Conservation (phyloP, 106 monocot genomes). For the Dioscorea dumetorum region DNA sequence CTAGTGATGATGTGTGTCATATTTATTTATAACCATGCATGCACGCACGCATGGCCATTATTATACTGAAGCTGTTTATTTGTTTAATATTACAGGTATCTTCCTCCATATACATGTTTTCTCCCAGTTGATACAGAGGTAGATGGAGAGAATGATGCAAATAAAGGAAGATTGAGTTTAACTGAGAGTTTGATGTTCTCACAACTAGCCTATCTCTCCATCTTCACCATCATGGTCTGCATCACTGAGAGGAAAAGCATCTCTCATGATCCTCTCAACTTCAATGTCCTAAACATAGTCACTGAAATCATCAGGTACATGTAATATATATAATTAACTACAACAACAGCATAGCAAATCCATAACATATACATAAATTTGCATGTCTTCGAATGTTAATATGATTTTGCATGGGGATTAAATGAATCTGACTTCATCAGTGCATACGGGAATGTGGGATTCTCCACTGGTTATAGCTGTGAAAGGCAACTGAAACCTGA, state of each 20-base stretch:
- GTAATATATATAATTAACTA: neutral
- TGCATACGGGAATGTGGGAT: slow-evolving; percentile 81
- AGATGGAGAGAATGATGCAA: neutral
- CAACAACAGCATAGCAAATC: too few relatives aligned
- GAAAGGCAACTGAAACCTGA: slow-evolving; percentile 23
- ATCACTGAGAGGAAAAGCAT: slow-evolving; percentile 23
- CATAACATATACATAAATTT: too few relatives aligned
- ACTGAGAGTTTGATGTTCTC: slow-evolving; percentile 13
- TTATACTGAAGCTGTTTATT: neutral
- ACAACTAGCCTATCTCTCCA: slow-evolving; percentile 10
- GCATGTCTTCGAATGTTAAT: too few relatives aligned
- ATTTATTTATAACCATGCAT: too few relatives aligned
- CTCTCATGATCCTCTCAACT: slow-evolving; percentile 37
- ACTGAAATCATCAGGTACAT: slow-evolving; percentile 45
- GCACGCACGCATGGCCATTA: too few relatives aligned
- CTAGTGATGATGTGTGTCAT: slow-evolving; percentile 80
- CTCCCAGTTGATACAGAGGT: neutral
- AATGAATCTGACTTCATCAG: slow-evolving; percentile 12
- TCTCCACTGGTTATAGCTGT: slow-evolving; percentile 65
- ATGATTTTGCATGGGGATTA: too few relatives aligned
- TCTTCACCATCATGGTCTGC: slow-evolving; percentile 27
- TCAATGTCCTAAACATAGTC: slow-evolving; percentile 46
- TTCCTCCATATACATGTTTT: slow-evolving; percentile 27
- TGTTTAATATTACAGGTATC: slow-evolving; percentile 21
- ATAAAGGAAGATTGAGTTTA: neutral